phyloP scores from a whole-genome alignment of 2,329 filamentous ascomycete genomes.

The Penicillium occitanis region DNA sequence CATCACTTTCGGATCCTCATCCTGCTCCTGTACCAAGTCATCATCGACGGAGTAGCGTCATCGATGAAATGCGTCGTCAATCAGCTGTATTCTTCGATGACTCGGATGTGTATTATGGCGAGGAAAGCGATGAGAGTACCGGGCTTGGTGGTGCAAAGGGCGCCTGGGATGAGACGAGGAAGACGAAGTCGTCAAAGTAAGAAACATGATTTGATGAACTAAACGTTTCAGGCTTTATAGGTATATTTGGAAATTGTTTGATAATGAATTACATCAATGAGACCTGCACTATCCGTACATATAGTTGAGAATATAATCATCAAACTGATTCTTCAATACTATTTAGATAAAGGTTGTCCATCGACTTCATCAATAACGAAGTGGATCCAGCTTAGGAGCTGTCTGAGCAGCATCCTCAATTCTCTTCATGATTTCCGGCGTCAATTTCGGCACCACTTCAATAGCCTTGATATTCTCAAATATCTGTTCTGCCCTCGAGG shows the following conservation, averaged over 20 bases:
- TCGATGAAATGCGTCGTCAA: constrained; percentile 48
- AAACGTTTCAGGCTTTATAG: neutral
- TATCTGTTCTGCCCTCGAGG: constrained; percentile 46
- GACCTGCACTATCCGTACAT: neutral
- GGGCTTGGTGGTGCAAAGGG: neutral
- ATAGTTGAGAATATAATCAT: neutral
- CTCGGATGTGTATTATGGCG: constrained; percentile 33
- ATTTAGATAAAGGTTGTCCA: neutral
- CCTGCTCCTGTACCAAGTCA: neutral
- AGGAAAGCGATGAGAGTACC: constrained; percentile 25
- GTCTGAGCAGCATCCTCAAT: constrained; percentile 19
- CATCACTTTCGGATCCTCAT: neutral
- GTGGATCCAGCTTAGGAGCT: constrained; percentile 10
- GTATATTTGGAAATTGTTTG: neutral
- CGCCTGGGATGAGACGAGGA: neutral
- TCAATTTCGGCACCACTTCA: constrained; percentile 19
- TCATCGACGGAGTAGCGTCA: constrained; percentile 32
- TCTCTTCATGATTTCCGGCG: constrained; percentile 22
- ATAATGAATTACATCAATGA: neutral
- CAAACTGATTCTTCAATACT: neutral
- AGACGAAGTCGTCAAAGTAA: neutral
- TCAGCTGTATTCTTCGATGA: constrained; percentile 51
- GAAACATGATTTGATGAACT: neutral
- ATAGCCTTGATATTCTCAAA: constrained; percentile 41
- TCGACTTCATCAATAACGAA: neutral